Percentiles rank a stretch among this genome's conserved stretches.
Conservation (phyloP, 176 grass and related monocot genomes). For the Hordeum vulgare region MorexV3_pseudomolecules_assembly NC_058519.1:121849369-121849868, state of each 20-base stretch:
- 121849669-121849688: conserved; percentile 49
- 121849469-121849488: conserved; percentile 28
- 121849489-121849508: conserved; percentile 59
- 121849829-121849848: conserved; percentile 86
- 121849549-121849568: conserved; percentile 83
- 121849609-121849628: conserved; percentile 95
- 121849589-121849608: conserved; percentile 91
- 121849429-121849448: conserved; percentile 80
- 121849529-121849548: conserved; percentile 93
- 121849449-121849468: conserved; percentile 64
- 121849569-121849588: conserved; percentile 85
- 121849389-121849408: conserved; percentile 79
- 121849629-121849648: conserved; percentile 80
- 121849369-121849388: conserved; percentile 50
- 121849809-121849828: conserved; percentile 91
- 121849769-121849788: conserved; percentile 87
- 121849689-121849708: neutral
- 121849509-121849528: conserved; percentile 96
- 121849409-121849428: conserved; percentile 90
- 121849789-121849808: conserved; percentile 68
- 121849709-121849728: neutral
- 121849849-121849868: conserved; percentile 95
- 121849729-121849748: neutral
- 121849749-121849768: neutral
- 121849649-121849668: conserved; percentile 84